These are phyloP conservation scores for Luzula sylvatica DNA, from an alignment of 176 grass and related monocot genomes.

Conservation along the genomic window DNA sequence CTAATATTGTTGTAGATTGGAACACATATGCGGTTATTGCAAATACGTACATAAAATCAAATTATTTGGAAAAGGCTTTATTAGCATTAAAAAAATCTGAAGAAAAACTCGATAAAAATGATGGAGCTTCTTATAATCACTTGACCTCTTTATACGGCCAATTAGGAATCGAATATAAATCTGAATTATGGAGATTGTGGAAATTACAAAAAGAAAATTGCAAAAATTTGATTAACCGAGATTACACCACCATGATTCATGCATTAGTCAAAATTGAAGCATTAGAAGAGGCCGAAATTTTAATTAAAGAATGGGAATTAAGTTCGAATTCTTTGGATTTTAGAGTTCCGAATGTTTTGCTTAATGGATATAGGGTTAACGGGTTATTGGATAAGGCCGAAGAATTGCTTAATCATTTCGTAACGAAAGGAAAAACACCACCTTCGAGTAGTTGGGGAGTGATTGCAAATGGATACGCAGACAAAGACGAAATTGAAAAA, in stretches of 20 bases:
- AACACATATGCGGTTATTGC: conserved; percentile 68
- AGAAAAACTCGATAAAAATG: conserved; percentile 38
- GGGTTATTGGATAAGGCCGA: conserved; percentile 59
- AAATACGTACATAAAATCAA: conserved; percentile 60
- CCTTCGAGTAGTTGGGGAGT: conserved; percentile 55
- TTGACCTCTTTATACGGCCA: conserved; percentile 57
- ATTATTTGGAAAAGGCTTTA: conserved; percentile 36
- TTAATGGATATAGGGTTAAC: conserved; percentile 46
- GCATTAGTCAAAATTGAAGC: conserved; percentile 34
- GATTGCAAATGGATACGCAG: conserved; percentile 49
- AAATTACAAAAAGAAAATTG: background rate
- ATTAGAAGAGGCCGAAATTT: conserved; percentile 50
- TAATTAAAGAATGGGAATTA: conserved; percentile 75
- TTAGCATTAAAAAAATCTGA: conserved; percentile 66
- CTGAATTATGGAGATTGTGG: background rate
- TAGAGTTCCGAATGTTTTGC: conserved; percentile 54
- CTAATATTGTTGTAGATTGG: conserved; percentile 79
- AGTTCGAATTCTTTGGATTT: conserved; percentile 45
- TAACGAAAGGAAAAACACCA: conserved; percentile 52
- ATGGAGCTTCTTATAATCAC: conserved; percentile 39
- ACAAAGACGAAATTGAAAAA: conserved; percentile 40
- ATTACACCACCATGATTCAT: background rate
- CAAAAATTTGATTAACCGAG: background rate
- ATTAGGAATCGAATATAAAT: conserved; percentile 24
- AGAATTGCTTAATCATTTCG: conserved; percentile 32